phyloP scores from a whole-genome alignment of 2,329 filamentous ascomycete species.

The Tolypocladium sp. region DNA sequence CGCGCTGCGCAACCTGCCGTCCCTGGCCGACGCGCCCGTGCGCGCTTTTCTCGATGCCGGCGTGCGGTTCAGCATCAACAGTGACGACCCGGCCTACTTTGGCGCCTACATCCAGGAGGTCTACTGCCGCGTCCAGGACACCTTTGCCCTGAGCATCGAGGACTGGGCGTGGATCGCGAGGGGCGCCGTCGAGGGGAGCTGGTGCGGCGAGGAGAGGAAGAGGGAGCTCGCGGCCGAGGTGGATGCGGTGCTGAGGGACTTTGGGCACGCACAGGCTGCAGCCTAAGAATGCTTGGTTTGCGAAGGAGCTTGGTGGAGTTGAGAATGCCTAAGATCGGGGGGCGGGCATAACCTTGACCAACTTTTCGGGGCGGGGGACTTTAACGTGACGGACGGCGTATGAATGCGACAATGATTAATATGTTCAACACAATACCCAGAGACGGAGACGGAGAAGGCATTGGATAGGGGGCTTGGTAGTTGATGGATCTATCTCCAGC shows the following conservation, averaged over 20 bases:
- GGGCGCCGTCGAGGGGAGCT: constrained; percentile 57
- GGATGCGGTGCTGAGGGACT: background rate
- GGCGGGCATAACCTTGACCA: background rate
- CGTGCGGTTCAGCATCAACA: background rate
- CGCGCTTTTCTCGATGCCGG: background rate
- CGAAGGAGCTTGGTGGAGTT: background rate
- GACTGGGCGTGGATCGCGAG: constrained; percentile 60
- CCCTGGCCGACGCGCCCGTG: background rate
- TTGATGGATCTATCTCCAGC: background rate
- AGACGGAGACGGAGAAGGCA: background rate
- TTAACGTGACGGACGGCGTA: background rate
- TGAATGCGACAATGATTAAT: too few species aligned
- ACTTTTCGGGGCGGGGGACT: background rate
- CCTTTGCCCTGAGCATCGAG: constrained; percentile 50
- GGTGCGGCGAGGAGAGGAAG: constrained; percentile 58
- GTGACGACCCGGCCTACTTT: background rate
- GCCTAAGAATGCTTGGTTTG: background rate
- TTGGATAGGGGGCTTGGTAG: background rate
- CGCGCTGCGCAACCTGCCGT: constrained; percentile 16
- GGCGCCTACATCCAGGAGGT: background rate
- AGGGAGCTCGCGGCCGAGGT: background rate
- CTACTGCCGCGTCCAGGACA: constrained; percentile 59
- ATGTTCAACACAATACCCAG: background rate
- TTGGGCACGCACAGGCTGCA: background rate
- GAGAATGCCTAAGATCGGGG: background rate